These are phyloP conservation scores for Rhynchospora pubera DNA, from an alignment of 176 grass and related monocot species.

Conservation along the genomic window DNA sequence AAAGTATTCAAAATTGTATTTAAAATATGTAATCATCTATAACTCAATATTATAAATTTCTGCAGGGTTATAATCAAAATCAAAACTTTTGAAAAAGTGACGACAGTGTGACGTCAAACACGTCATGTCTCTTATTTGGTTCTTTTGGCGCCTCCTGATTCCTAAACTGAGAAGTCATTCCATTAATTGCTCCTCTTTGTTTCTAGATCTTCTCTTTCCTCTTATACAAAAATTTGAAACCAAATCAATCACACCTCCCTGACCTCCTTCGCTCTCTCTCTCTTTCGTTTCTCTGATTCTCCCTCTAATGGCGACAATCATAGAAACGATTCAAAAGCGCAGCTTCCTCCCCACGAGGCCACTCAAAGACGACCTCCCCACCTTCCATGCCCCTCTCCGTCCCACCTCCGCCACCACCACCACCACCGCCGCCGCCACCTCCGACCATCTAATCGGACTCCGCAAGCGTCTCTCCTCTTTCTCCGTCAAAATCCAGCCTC, in stretches of 20 bases:
- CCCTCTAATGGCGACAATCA: conserved; percentile 58
- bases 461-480: conserved; percentile 80
- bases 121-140: neutral
- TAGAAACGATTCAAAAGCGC: conserved; percentile 83
- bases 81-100: neutral
- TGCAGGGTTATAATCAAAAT: neutral
- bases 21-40: too few species aligned
- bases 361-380: conserved; percentile 81
- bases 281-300: neutral
- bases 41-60: neutral
- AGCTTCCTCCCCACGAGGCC: conserved; percentile 63
- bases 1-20: too few species aligned
- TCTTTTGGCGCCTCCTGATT: neutral
- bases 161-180: too few species aligned
- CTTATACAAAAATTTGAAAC: neutral
- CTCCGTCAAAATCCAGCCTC: conserved; percentile 92
- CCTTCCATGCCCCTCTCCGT: conserved; percentile 32
- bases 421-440: neutral
- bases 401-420: neutral
- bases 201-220: neutral
- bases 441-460: conserved; percentile 49
- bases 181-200: neutral
- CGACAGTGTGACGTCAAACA: neutral
- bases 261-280: neutral
- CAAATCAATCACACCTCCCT: neutral